A percentile compares a stretch with the other conserved stretches of the same genome.
Evolutionary conservation across 2,329 filamentous ascomycete genomes (phyloP).

Genomic region (Aspergillus terreus): DNA sequence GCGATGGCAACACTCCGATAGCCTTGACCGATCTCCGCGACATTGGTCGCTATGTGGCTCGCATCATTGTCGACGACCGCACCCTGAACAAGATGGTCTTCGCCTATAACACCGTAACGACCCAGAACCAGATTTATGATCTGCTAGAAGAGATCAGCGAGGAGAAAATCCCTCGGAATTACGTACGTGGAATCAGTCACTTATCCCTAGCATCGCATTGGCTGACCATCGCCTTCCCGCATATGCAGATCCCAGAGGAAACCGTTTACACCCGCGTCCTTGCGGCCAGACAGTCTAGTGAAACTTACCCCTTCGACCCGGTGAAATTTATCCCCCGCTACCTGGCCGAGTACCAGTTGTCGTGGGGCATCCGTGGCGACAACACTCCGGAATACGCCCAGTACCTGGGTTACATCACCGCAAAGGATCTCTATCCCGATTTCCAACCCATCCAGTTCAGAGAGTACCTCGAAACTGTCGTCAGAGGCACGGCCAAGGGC

Average conservation of each 20-base stretch:
- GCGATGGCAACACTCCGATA: conserved; percentile 44
- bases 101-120: conserved; percentile 45
- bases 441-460: conserved; percentile 40
- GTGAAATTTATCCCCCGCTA: conserved; percentile 34
- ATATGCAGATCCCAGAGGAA: conserved; percentile 29
- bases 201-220: background rate
- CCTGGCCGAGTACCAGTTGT: conserved; percentile 44
- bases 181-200: conserved; percentile 26
- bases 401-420: conserved; percentile 53
- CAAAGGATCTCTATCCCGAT: conserved; percentile 54
- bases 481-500: conserved; percentile 40
- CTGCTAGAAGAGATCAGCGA: conserved; percentile 48
- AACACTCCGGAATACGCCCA: conserved; percentile 52
- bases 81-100: conserved; percentile 54
- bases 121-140: conserved; percentile 46
- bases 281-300: conserved; percentile 30
- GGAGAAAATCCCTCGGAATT: conserved; percentile 43
- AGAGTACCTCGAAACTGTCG: conserved; percentile 38
- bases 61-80: conserved; percentile 49
- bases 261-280: conserved; percentile 32
- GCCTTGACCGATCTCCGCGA: conserved; percentile 51
- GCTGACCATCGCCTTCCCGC: conserved; percentile 9
- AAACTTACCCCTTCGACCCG: conserved; percentile 36
- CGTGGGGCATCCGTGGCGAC: conserved; percentile 50
- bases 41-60: conserved; percentile 50